Base-by-base conservation (phyloP, 2,329 filamentous ascomycete species). In the Botrytis pseudocinerea region DNA sequence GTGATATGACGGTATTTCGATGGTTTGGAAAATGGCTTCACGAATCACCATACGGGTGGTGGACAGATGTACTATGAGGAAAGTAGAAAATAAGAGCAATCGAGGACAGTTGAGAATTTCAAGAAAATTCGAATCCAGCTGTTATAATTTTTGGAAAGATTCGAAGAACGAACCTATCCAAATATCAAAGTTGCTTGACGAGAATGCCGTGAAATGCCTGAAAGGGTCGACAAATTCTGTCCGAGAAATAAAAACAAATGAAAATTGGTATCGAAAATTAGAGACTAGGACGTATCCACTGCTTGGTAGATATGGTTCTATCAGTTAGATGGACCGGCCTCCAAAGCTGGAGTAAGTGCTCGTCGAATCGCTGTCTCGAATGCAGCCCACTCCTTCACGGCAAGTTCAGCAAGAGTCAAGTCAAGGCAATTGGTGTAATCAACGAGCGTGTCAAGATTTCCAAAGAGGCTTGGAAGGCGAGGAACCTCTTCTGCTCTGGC, bases 391-490 rank as follows among this genome's bases (percentile, higher is more conserved):
- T 90, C 88, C 20, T 78, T 76, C 8, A 80, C 75, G 2, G 85
- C 85, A 18, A 84, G 83, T 57, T 85, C 78, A 1, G 82, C 81
- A 4, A 90, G 82, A 9, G 85, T 86, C 82, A 87, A 82, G 38
- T 81, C 77, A 1, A 76, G 77, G 1, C 85, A 85, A 35, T 73
- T 69, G 8, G 77, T 74, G 7, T 82, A 82, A 51, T 81, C 79
- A 32, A 87, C 77, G 78, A 88, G 87, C 76, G 84, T 87, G 22
- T 88, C 86, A 81, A 87, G 87, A 48, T 77, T 76, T 16, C 79
- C 79, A 42, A 80, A 79, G 22, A 79, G 72, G 54, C 76, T 76
- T 22, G 64, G 71, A 59, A 40, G 35, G 70, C 57, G n/a, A 69
- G 62, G 38, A 42, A 46, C n/a, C 28, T 54, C 65, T 38, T 71